A percentile compares a stretch with the other conserved stretches of the same genome.
These are phyloP conservation scores for Amylocarpus encephaloides DNA, from an alignment of 2,329 filamentous ascomycete genomes.

Conservation along the genomic window DNA sequence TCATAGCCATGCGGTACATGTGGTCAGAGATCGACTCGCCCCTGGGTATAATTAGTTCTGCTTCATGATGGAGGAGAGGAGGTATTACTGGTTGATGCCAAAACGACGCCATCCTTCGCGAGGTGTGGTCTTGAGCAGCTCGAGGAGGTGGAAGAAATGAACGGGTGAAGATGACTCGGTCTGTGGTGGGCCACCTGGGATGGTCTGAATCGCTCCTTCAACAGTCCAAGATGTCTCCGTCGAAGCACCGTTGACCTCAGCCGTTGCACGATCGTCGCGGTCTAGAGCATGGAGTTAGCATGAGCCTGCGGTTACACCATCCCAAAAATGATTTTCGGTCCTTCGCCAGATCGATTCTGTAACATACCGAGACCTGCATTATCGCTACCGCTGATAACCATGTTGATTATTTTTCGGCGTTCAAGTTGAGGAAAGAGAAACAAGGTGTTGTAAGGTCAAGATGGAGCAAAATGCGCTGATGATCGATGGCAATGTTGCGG, in stretches of 20 bases:
- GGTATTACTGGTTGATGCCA: conserved; percentile 47
- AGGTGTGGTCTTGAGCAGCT: conserved; percentile 92
- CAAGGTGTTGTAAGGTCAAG: background rate
- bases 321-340: background rate
- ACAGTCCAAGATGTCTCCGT: conserved; percentile 42
- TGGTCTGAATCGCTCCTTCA: conserved; percentile 56
- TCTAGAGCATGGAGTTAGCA: background rate
- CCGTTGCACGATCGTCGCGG: background rate
- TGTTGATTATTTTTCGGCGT: background rate
- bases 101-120: conserved; percentile 94
- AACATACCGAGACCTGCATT: background rate
- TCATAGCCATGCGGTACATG: conserved; percentile 99
- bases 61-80: background rate
- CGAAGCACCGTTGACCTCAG: background rate
- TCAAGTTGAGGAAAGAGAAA: too few relatives aligned
- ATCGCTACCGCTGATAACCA: background rate
- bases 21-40: conserved; percentile 95
- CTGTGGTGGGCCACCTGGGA: conserved; percentile 51
- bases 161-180: conserved; percentile 66
- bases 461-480: background rate
- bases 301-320: too few relatives aligned
- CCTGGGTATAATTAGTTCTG: conserved; percentile 32
- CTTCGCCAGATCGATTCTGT: background rate
- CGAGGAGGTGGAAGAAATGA: conserved; percentile 89
- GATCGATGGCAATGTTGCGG: too few relatives aligned